Base-by-base conservation (phyloP, 768 basidiomycete species). In the Neoboletus brunneissimus region DNA sequence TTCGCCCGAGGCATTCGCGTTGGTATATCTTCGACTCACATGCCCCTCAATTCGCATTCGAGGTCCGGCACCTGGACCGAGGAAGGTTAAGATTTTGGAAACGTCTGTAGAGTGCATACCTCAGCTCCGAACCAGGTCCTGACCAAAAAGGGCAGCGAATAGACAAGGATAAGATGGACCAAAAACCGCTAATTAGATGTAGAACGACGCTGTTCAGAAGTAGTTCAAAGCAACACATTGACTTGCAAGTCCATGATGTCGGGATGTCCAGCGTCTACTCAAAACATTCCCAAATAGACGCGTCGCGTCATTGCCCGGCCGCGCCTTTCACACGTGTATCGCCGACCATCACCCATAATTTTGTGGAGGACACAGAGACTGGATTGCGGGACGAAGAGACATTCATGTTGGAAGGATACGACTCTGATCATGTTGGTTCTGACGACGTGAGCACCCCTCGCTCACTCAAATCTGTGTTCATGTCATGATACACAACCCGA, bases 391-490 rank as follows among this genome's bases (percentile, higher is more conserved):
- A 12, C 22, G 6, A 47, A 38, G 37, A 12, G 23, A 34, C 34
- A 31, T 5, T 7, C 16, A 64, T 59, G 65, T 13, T 61, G 31
- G 35, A 41, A n/a, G 58, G 56, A 23, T 68, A 63, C 35, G 52
- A 59, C 15, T 61, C 61, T 13, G 71, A 70, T 41, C 53, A 59
- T 50, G 66, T 38, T 34, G 53, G 45, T 34, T 70, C 69, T 12
- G 69, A 70, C 16, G 64, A 72, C 44, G 69, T 70, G 48, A 53
- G 69, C 57, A 48, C 22, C 16, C 34, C 50, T 49, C 6, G 16
- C 29, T 48, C 51, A 16, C 22, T 23, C 23, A 42, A 47, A 32
- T 37, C 6, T 44, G 29, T 32, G 34, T 35, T 47, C 23, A 44
- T 44, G 22, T 18, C 35, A 7, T 29, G 15, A 32, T 5, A 12